These are phyloP conservation scores for Leishmania turanica DNA, from an alignment of 208 protist genomes.

Conservation along the genomic window DNA sequence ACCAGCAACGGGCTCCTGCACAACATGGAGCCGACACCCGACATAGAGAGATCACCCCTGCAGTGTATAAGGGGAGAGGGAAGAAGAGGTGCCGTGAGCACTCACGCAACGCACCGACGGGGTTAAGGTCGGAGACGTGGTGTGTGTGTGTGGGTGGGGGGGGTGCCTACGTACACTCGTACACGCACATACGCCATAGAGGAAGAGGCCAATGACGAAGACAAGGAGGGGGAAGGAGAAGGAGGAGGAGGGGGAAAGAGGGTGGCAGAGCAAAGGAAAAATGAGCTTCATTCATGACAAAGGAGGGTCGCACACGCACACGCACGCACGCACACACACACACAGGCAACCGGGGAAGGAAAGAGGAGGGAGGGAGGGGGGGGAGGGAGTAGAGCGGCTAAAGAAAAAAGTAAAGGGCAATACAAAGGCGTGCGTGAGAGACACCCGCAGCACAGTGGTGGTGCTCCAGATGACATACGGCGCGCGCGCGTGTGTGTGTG, in stretches of 20 bases:
- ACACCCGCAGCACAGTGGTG: neutral
- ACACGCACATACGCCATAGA: neutral
- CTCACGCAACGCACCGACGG: neutral
- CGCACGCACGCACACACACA: too few species aligned
- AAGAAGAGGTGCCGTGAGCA: neutral
- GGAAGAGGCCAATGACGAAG: neutral
- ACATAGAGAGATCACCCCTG: neutral
- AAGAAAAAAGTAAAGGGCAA: neutral
- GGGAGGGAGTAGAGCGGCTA: neutral
- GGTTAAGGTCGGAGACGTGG: neutral
- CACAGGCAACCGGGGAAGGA: neutral
- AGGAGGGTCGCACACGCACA: neutral
- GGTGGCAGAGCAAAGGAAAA: neutral
- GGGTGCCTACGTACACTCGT: neutral
- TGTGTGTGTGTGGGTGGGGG: neutral
- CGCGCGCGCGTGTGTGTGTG: neutral
- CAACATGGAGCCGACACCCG: too few species aligned
- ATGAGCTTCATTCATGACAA: neutral
- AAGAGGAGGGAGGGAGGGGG: neutral
- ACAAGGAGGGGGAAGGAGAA: neutral
- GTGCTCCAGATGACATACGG: neutral
- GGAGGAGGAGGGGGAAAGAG: neutral
- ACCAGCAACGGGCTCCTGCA: neutral
- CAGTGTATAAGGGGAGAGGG: neutral
- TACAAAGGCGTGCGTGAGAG: neutral